These are phyloP conservation scores for Pseudogymnoascus sp. DNA, from an alignment of 2,329 filamentous ascomycete species.

Conservation along the genomic window DNA sequence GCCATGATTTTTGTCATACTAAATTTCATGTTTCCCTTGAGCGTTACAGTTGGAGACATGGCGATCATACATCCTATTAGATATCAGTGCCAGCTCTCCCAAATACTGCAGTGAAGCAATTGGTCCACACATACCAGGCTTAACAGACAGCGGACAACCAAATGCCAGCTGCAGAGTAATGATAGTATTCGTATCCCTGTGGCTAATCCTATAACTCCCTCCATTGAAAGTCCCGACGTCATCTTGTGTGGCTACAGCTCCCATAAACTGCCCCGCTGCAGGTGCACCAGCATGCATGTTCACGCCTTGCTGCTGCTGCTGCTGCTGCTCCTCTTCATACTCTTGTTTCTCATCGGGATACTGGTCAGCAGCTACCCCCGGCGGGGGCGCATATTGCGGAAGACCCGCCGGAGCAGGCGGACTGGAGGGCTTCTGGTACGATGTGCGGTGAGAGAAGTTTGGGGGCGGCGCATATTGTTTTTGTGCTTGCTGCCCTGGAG, in stretches of 20 bases:
- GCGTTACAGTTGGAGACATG: slow-evolving; percentile 82
- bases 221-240: slow-evolving; percentile 97
- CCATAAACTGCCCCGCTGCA: slow-evolving; percentile 51
- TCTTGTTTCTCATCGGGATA: slow-evolving; percentile 4
- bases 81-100: neutral
- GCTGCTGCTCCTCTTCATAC: neutral
- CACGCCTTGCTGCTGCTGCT: neutral
- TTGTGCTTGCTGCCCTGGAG: slow-evolving; percentile 15
- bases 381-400: neutral
- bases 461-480: slow-evolving; percentile 21
- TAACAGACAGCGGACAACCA: slow-evolving; percentile 74
- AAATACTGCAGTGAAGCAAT: neutral
- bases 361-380: neutral
- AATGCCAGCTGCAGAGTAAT: slow-evolving; percentile 84
- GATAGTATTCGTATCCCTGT: slow-evolving; percentile 85
- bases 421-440: slow-evolving; percentile 28
- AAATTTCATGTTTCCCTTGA: slow-evolving; percentile 80
- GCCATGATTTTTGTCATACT: slow-evolving; percentile 85
- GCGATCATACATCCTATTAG: slow-evolving; percentile 75
- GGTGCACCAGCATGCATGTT: slow-evolving; percentile 37
- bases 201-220: slow-evolving; percentile 86
- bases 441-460: slow-evolving; percentile 31
- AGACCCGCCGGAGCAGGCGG: slow-evolving; percentile 14
- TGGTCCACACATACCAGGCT: slow-evolving; percentile 54
- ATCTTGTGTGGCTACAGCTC: slow-evolving; percentile 60